A percentile compares a stretch with the other conserved stretches of the same genome.
phyloP scores from a whole-genome alignment of 2,329 filamentous ascomycete genomes.

The Aspergillus pseudonomiae region DNA sequence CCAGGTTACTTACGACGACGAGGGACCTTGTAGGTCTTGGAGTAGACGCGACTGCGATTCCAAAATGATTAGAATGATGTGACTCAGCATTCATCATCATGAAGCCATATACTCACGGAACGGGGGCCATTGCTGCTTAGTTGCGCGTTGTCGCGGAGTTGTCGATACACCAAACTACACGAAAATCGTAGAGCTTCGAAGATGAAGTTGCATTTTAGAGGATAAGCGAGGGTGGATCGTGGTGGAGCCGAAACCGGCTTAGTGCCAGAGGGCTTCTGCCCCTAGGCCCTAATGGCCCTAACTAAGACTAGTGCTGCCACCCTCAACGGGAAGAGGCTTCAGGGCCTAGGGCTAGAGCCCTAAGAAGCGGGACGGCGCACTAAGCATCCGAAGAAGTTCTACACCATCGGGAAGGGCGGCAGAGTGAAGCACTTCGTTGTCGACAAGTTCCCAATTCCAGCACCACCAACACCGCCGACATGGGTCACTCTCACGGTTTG shows the following conservation, averaged over 20 bases:
- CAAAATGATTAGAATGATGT: conserved; percentile 35
- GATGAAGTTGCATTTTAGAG: conserved; percentile 23
- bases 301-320: not conserved
- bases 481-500: conserved; percentile 87
- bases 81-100: conserved; percentile 33
- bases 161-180: conserved; percentile 34
- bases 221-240: conserved; percentile 22
- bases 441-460: conserved; percentile 43
- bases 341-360: conserved; percentile 21
- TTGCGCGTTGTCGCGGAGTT: conserved; percentile 43
- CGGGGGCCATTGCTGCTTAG: conserved; percentile 46
- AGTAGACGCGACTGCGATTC: conserved; percentile 69
- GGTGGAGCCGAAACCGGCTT: conserved; percentile 25
- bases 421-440: conserved; percentile 36
- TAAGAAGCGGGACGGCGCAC: conserved; percentile 25
- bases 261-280: conserved; percentile 21
- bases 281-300: not conserved
- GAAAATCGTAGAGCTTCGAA: conserved; percentile 26
- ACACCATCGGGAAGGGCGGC: conserved; percentile 28
- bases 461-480: conserved; percentile 62
- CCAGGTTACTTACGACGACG: conserved; percentile 67
- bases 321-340: not conserved
- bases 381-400: conserved; percentile 28
- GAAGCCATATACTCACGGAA: conserved; percentile 42
- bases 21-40: conserved; percentile 99